Percentiles rank a stretch among this genome's conserved stretches.
Evolutionary conservation across 805 yeast genomes (phyloP).

Genomic region (Starmerella sirachaensis): DNA sequence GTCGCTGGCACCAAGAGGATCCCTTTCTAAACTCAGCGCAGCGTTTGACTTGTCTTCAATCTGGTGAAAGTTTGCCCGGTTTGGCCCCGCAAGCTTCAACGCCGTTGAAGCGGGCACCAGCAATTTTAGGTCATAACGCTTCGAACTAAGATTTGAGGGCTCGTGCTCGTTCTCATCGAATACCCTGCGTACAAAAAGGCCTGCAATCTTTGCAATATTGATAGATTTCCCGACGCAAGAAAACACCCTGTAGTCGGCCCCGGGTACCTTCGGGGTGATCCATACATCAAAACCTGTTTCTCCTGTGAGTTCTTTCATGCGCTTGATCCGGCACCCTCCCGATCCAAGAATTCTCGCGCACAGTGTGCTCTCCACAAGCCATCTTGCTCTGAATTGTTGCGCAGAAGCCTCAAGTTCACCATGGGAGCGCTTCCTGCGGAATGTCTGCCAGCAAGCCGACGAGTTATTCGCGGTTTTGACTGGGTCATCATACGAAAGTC

Average conservation of each 20-base stretch:
- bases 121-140: constrained; percentile 44
- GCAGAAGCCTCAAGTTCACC: too few species aligned
- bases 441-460: too few species aligned
- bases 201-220: constrained; percentile 70
- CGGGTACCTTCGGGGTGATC: constrained; percentile 29
- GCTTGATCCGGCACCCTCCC: constrained; percentile 15
- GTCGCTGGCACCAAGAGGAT: constrained; percentile 59
- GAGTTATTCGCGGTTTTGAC: too few species aligned
- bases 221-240: constrained; percentile 65
- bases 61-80: constrained; percentile 61
- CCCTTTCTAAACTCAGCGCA: constrained; percentile 57
- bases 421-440: too few species aligned
- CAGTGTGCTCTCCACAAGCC: constrained; percentile 13
- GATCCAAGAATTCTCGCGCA: constrained; percentile 18
- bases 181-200: constrained; percentile 55
- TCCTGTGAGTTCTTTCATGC: constrained; percentile 12
- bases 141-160: constrained; percentile 45
- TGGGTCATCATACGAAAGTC: too few species aligned
- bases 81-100: constrained; percentile 64
- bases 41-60: constrained; percentile 78
- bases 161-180: constrained; percentile 49
- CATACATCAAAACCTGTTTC: constrained; percentile 16
- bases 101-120: constrained; percentile 68
- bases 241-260: constrained; percentile 62
- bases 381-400: constrained; percentile 9